phyloP scores from a whole-genome alignment of 2,329 filamentous ascomycete genomes.

The Penicillium sp. region DNA sequence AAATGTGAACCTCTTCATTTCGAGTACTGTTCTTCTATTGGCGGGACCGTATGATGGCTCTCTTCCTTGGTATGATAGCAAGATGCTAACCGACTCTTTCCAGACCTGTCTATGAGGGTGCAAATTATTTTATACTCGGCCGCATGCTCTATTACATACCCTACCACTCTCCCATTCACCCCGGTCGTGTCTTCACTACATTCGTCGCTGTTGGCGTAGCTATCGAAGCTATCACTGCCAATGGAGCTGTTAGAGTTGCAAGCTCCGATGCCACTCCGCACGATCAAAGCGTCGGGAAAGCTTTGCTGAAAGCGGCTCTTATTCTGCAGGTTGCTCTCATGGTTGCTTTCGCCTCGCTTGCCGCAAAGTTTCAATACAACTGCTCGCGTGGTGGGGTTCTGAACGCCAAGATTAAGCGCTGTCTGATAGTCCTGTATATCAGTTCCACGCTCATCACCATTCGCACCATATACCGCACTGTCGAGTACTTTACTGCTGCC shows the following conservation, averaged over 20 bases:
- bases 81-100: neutral
- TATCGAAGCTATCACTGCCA: slow-evolving; percentile 54
- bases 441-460: slow-evolving; percentile 50
- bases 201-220: slow-evolving; percentile 58
- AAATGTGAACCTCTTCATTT: slow-evolving; percentile 42
- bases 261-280: slow-evolving; percentile 41
- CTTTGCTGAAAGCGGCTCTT: slow-evolving; percentile 55
- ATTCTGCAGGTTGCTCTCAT: slow-evolving; percentile 57
- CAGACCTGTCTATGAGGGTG: slow-evolving; percentile 47
- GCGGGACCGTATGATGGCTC: slow-evolving; percentile 41
- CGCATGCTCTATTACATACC: slow-evolving; percentile 55
- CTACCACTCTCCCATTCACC: slow-evolving; percentile 57
- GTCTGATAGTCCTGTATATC: slow-evolving; percentile 51
- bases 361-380: slow-evolving; percentile 51
- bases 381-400: slow-evolving; percentile 46
- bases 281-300: slow-evolving; percentile 48
- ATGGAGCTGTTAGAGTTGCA: slow-evolving; percentile 54
- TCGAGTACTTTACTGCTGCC: slow-evolving; percentile 51
- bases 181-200: slow-evolving; percentile 62
- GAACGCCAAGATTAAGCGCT: slow-evolving; percentile 45
- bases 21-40: slow-evolving; percentile 45
- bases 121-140: slow-evolving; percentile 58
- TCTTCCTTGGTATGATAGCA: neutral
- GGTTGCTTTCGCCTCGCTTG: slow-evolving; percentile 53
- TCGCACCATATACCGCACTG: slow-evolving; percentile 54